Evolutionary conservation across 768 basidiomycete species (phyloP).

Genomic region (Pleurotus tuoliensis): DNA sequence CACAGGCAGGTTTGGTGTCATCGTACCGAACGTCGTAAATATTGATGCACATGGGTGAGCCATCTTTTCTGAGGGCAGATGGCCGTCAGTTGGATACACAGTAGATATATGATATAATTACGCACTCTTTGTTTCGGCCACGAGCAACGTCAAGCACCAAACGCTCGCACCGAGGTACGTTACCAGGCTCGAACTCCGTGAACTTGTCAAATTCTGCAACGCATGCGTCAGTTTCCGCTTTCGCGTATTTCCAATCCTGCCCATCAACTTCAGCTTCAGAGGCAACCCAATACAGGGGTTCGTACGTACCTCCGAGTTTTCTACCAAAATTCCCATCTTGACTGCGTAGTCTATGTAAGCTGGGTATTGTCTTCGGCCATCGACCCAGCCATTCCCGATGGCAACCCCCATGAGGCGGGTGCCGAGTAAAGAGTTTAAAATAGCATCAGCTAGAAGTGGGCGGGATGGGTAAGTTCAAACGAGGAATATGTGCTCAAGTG

Average conservation of each 20-base stretch:
- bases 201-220: conserved; percentile 37
- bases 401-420: conserved; percentile 74
- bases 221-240: conserved; percentile 59
- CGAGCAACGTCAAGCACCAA: conserved; percentile 46
- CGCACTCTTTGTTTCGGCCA: conserved; percentile 37
- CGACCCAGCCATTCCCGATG: conserved; percentile 99
- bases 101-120: neutral
- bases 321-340: conserved; percentile 73
- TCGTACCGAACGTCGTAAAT: conserved; percentile 93
- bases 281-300: neutral
- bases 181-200: conserved; percentile 48
- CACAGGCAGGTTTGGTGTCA: conserved; percentile 83
- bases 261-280: neutral
- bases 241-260: conserved; percentile 61
- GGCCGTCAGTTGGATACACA: neutral
- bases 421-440: conserved; percentile 57
- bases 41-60: conserved; percentile 78
- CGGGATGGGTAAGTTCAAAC: conserved; percentile 5
- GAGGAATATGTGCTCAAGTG: neutral
- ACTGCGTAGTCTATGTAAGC: conserved; percentile 85
- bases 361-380: conserved; percentile 82
- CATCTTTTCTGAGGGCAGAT: conserved; percentile 51
- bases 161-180: conserved; percentile 52
- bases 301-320: conserved; percentile 55
- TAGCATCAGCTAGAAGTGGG: conserved; percentile 60